Conservation (phyloP, 495 filamentous ascomycete species). For the Bacidia rubella region DNA sequence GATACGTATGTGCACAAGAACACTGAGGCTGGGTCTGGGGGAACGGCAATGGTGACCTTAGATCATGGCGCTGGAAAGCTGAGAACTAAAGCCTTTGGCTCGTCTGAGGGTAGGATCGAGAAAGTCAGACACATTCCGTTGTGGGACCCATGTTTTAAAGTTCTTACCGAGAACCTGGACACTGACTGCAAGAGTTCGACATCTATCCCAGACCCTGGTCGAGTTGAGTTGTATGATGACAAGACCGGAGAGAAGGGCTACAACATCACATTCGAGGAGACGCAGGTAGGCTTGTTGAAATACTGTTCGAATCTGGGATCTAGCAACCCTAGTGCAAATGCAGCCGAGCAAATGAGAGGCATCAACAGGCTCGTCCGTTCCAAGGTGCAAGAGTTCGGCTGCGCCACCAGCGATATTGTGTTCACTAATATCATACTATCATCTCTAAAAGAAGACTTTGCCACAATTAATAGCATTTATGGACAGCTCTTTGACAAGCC, state of each 20-base stretch:
- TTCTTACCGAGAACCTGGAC: constrained; percentile 15
- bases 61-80: constrained; percentile 34
- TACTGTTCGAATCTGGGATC: constrained; percentile 32
- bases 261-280: neutral
- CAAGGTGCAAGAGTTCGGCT: constrained; percentile 8
- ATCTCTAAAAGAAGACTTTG: constrained; percentile 60
- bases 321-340: constrained; percentile 26
- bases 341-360: constrained; percentile 31
- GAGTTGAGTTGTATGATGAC: neutral
- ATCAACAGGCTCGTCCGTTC: constrained; percentile 30
- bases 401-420: constrained; percentile 44
- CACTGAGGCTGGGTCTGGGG: constrained; percentile 31
- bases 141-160: constrained; percentile 30
- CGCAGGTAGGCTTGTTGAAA: neutral
- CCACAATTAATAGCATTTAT: constrained; percentile 60
- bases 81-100: constrained; percentile 33
- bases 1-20: constrained; percentile 27
- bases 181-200: neutral
- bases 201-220: neutral
- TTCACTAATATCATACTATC: constrained; percentile 66
- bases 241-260: neutral
- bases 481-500: constrained; percentile 47
- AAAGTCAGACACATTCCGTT: constrained; percentile 29
- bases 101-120: constrained; percentile 25
- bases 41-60: constrained; percentile 52